Percentiles rank a stretch among this genome's conserved stretches.
These are phyloP conservation scores for Arctium minus DNA, from an alignment of 129 eudicot genomes.

Conservation along the genomic window DNA sequence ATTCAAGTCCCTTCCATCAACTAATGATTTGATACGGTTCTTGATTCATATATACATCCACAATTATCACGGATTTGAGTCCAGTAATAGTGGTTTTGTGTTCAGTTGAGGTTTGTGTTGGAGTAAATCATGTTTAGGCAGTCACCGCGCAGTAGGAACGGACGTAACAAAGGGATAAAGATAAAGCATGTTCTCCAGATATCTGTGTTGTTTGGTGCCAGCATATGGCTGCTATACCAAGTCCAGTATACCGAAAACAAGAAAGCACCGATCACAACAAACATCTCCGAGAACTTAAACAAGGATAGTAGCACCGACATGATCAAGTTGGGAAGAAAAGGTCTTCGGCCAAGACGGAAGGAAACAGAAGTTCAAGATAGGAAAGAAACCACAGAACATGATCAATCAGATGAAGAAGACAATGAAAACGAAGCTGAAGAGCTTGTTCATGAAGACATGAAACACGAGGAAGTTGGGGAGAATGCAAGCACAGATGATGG, in stretches of 20 bases:
- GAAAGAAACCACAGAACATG: conserved; percentile 28
- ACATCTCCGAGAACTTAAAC: conserved; percentile 28
- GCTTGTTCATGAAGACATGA: conserved; percentile 20
- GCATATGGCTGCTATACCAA: conserved; percentile 77
- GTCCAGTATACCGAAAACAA: conserved; percentile 60
- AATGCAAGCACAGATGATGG: conserved; percentile 15
- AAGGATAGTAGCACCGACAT: conserved; percentile 17
- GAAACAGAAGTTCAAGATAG: conserved; percentile 16
- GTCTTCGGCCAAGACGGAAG: conserved; percentile 44
- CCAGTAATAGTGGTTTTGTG: background rate
- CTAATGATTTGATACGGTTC: background rate
- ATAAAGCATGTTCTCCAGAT: conserved; percentile 68
- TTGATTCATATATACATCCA: background rate
- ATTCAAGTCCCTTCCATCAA: conserved; percentile 2
- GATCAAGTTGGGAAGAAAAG: conserved; percentile 68
- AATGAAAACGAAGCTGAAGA: conserved; percentile 36
- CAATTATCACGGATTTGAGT: conserved; percentile 3
- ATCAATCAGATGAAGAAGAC: conserved; percentile 22
- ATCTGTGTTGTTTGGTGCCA: conserved; percentile 48
- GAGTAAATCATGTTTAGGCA: conserved; percentile 50
- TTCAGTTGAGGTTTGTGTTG: background rate
- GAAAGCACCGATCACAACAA: conserved; percentile 17
- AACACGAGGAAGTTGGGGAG: conserved; percentile 24
- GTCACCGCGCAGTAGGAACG: conserved; percentile 73
- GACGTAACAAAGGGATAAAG: conserved; percentile 60